Base-by-base conservation (phyloP, 2,329 filamentous ascomycete genomes). In the Aspergillus pseudotamarii region DNA sequence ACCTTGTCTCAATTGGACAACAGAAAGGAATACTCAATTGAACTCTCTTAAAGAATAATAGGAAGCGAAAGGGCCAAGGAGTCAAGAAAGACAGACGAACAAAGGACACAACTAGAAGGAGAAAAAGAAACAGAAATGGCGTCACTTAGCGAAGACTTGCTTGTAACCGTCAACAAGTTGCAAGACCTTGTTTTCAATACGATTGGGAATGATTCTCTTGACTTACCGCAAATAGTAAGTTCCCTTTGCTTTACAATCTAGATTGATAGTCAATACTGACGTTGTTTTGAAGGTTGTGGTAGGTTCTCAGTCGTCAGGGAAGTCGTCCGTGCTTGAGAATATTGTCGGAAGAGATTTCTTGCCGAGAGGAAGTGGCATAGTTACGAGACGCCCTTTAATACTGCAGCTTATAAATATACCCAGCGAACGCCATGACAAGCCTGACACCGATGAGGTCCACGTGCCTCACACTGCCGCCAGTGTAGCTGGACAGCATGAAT, bases 121-220 rank as follows among this genome's bases (percentile, higher is more conserved):
- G 8, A 53, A 38, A n/a, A 1, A 26, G 21, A 30, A 26, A 23
- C 32, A 59, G 77, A 67, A n/a, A 99, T 98, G 95, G 91, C 95
- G 77, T 89, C 94, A 75, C 89, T 99, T 74, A 94, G 95, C 76
- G 95, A 99, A 81, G 94, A 99, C 81, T 85, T 99, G 81, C 88
- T 99, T 78, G 89, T 88, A 72, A 96, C 93, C 69, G 95, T 99
- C 83, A 99, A 99, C 85, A 96, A 96, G 85, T 86, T 99, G 75
- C 95, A 99, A 81, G 95, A 98, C 81, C 83, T 99, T 76, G 95
- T 99, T 75, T 99, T 99, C 85, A 99, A 99, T 83, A 99, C 95
- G 71, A 99, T 99, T 80, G 95, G 95, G 81, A 98, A 94, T 84
- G 95, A 99, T 80, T 98, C 94, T 59, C 87, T 99, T 65, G 95